These are phyloP conservation scores for Saprolegnia diclina DNA, from an alignment of 352 stramenopile species.

Conservation along the genomic window DNA sequence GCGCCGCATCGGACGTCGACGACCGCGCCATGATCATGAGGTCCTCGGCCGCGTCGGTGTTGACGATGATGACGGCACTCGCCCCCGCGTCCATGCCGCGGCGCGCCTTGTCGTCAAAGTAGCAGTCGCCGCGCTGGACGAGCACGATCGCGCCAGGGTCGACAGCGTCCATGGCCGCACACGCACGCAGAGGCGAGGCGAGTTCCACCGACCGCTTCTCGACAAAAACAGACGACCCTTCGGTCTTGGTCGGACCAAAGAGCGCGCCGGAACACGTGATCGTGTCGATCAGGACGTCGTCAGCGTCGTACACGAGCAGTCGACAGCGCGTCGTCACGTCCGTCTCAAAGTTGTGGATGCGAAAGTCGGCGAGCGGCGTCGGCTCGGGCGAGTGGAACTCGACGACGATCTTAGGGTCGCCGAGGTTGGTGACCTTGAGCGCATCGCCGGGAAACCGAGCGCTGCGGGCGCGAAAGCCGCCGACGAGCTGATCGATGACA, in stretches of 20 bases:
- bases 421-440: constrained; percentile 26
- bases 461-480: constrained; percentile 18
- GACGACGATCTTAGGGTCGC: constrained; percentile 25
- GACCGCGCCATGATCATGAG: constrained; percentile 67
- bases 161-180: background rate
- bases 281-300: background rate
- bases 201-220: background rate
- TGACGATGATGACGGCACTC: constrained; percentile 67
- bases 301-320: background rate
- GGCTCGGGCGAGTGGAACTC: constrained; percentile 1
- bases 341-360: constrained; percentile 14
- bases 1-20: background rate
- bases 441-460: background rate
- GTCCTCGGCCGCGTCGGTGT: constrained; percentile 43
- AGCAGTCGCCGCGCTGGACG: constrained; percentile 65
- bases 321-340: constrained; percentile 13
- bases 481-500: constrained; percentile 52
- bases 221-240: background rate
- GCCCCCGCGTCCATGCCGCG: constrained; percentile 43
- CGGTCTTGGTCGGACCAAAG: constrained; percentile 10
- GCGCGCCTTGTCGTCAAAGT: constrained; percentile 49
- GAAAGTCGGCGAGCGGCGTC: constrained; percentile 1
- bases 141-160: constrained; percentile 38
- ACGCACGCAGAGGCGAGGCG: background rate
- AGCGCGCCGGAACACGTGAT: constrained; percentile 20